phyloP scores from a whole-genome alignment of 176 grass and related monocot species.

The Triticum timopheevii region DNA sequence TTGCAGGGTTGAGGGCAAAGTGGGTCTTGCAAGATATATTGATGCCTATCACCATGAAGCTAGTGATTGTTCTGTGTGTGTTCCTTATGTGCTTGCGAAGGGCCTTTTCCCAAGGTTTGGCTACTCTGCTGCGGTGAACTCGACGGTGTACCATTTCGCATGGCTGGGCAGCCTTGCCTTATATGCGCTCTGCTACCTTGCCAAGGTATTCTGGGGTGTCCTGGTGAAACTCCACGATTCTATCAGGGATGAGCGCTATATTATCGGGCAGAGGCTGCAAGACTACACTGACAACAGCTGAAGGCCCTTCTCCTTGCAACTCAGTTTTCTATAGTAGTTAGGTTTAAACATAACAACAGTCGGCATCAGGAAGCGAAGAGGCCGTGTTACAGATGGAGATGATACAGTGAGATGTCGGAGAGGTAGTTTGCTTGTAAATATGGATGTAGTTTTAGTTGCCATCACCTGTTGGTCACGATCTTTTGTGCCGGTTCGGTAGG shows the following conservation, averaged over 20 bases:
- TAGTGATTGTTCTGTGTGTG: constrained; percentile 44
- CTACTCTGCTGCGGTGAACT: constrained; percentile 48
- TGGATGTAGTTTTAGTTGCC: background rate
- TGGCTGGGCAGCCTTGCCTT: constrained; percentile 50
- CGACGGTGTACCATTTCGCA: constrained; percentile 46
- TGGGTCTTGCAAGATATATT: constrained; percentile 50
- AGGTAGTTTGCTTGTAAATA: constrained; percentile 21
- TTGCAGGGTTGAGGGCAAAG: constrained; percentile 38
- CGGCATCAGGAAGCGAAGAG: background rate
- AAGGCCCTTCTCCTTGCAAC: background rate
- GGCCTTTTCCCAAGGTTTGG: constrained; percentile 44
- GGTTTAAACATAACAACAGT: background rate
- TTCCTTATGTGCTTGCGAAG: constrained; percentile 51
- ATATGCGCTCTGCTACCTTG: constrained; percentile 16
- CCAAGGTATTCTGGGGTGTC: constrained; percentile 29
- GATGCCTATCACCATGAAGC: constrained; percentile 38
- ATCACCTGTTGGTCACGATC: background rate
- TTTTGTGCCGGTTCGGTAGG: background rate
- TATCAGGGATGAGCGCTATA: constrained; percentile 64
- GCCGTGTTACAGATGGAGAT: background rate
- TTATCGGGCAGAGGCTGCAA: constrained; percentile 50
- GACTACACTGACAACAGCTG: constrained; percentile 42
- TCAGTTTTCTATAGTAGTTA: background rate
- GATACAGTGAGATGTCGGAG: background rate
- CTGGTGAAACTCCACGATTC: constrained; percentile 47